phyloP scores from a whole-genome alignment of 345 rosid genomes.

The Lepidium sativum region DNA sequence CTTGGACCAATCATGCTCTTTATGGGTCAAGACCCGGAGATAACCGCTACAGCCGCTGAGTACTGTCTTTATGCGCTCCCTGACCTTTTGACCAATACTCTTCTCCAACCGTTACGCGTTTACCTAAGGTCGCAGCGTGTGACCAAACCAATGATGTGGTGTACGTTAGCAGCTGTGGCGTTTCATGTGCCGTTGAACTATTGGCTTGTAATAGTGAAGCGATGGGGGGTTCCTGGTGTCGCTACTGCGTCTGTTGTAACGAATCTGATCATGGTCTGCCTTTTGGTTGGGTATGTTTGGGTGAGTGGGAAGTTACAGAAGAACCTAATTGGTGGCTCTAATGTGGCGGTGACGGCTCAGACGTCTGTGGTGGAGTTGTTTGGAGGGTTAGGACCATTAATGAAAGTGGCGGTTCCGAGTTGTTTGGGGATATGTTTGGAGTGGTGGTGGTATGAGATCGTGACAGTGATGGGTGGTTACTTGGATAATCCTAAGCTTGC shows the following conservation, averaged over 20 bases:
- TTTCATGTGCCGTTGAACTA: slow-evolving; percentile 90
- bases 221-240: slow-evolving; percentile 83
- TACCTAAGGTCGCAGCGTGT: slow-evolving; percentile 80
- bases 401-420: slow-evolving; percentile 88
- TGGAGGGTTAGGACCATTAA: slow-evolving; percentile 60
- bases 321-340: slow-evolving; percentile 34
- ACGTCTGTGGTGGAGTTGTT: slow-evolving; percentile 34
- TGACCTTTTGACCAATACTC: slow-evolving; percentile 79
- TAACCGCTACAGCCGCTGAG: slow-evolving; percentile 79
- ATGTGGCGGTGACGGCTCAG: slow-evolving; percentile 12
- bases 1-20: slow-evolving; percentile 75
- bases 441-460: slow-evolving; percentile 99
- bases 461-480: slow-evolving; percentile 82
- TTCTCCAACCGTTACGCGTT: slow-evolving; percentile 79
- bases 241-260: slow-evolving; percentile 90
- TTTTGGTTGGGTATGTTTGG: slow-evolving; percentile 80
- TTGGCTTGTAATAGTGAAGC: slow-evolving; percentile 42
- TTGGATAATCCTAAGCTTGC: slow-evolving; percentile 72
- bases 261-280: slow-evolving; percentile 69
- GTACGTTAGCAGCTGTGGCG: slow-evolving; percentile 61
- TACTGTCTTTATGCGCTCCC: slow-evolving; percentile 84
- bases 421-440: slow-evolving; percentile 93
- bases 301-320: slow-evolving; percentile 46
- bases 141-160: slow-evolving; percentile 97
- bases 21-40: slow-evolving; percentile 75